Evolutionary conservation across 2,329 filamentous ascomycete genomes (phyloP).

Genomic region (Ophiostoma ips): DNA sequence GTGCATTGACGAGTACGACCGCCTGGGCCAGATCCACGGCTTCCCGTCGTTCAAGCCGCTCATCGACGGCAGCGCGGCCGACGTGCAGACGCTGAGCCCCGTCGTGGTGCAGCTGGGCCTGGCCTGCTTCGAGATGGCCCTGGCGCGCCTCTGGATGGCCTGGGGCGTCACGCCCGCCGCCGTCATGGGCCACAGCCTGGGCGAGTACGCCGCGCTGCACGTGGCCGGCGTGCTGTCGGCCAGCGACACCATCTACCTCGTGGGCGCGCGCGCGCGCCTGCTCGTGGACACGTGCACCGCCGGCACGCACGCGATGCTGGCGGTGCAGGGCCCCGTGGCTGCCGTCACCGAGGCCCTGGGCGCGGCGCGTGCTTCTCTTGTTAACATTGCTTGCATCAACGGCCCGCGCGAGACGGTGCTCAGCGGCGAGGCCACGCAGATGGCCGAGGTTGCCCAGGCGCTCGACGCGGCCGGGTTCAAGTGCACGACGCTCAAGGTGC

Average conservation of each 20-base stretch:
- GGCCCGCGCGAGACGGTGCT: conserved; percentile 62
- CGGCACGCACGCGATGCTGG: conserved; percentile 48
- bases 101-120: conserved; percentile 40
- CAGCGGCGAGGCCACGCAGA: conserved; percentile 28
- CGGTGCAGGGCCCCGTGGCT: conserved; percentile 33
- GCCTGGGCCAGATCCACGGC: conserved; percentile 33
- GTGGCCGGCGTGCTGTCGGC: conserved; percentile 57
- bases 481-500: conserved; percentile 33
- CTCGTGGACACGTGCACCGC: conserved; percentile 50
- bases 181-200: conserved; percentile 50
- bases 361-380: conserved; percentile 21
- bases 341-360: conserved; percentile 38
- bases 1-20: conserved; percentile 43
- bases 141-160: conserved; percentile 40
- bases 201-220: conserved; percentile 61
- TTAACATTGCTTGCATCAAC: conserved; percentile 59
- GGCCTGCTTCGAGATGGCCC: conserved; percentile 42
- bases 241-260: conserved; percentile 57
- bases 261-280: conserved; percentile 52
- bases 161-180: conserved; percentile 41
- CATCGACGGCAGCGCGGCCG: conserved; percentile 30
- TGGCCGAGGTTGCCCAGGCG: conserved; percentile 29
- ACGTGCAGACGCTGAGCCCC: conserved; percentile 32
- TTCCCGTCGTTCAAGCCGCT: conserved; percentile 44
- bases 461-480: conserved; percentile 24